Percentiles rank a stretch among this genome's conserved stretches.
Conservation (phyloP, 2,329 filamentous ascomycete genomes). For the Fusarium brevicatenulatum region DNA sequence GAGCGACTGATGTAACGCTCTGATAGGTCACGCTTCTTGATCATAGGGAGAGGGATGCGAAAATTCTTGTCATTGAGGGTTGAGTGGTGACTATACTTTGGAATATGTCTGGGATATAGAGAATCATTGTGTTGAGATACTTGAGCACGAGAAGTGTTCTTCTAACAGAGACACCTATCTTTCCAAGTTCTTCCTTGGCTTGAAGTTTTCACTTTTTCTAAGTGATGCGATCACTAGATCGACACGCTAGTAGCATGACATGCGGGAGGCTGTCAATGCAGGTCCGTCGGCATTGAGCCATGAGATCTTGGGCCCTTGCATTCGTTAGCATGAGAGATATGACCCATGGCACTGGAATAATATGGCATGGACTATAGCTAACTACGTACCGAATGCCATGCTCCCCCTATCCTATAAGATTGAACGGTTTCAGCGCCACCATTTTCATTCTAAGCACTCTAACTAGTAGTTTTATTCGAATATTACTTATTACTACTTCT, state of each 20-base stretch:
- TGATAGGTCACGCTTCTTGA: slow-evolving; percentile 8
- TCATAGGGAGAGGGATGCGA: neutral
- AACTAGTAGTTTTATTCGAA: neutral
- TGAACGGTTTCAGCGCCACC: no score
- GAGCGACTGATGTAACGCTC: slow-evolving; percentile 7
- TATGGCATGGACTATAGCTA: neutral
- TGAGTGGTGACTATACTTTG: neutral
- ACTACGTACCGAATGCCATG: neutral
- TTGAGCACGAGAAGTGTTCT: neutral
- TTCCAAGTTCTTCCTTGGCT: neutral
- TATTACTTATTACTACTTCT: neutral
- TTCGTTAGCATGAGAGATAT: neutral
- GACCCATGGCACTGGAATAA: neutral
- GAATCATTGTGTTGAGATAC: neutral
- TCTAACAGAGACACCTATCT: rapidly evolving
- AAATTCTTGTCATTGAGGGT: neutral
- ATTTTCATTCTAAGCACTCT: neutral
- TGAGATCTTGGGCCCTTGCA: neutral
- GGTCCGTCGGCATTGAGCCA: neutral
- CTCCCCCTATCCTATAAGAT: neutral
- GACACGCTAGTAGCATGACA: neutral
- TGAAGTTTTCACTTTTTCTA: neutral
- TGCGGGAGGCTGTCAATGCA: neutral
- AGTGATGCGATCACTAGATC: neutral
- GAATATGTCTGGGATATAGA: neutral